Base-by-base conservation (phyloP, 768 basidiomycete species). In the Lepiota brunneoincarnata region DNA sequence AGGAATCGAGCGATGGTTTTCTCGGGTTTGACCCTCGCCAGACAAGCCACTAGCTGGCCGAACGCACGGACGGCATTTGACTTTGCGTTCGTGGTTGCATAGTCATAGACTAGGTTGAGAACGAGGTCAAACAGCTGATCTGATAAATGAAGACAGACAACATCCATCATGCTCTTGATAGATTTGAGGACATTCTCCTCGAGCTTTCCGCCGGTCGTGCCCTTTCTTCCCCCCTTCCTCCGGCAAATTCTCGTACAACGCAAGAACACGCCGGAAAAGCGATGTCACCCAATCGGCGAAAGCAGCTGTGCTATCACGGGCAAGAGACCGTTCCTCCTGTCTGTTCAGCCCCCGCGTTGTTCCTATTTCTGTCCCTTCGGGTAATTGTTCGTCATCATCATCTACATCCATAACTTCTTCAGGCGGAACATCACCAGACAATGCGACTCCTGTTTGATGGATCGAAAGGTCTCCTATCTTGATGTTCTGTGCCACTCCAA, bases 11-110 rank as follows among this genome's bases (percentile, higher is more conserved):
- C 81, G 55, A 96, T 77, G 0, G 86, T 88, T 72, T 86, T 84
- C 57, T 80, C 77, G 11, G 94, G 87, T 54, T 83, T 78, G 11
- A 87, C 86, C 36, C 90, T 81, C 2, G 93, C 89, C 24, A 98
- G 77, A 59, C 89, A 91, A 15, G 87, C 82, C 35, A 98, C 81
- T 10, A 98, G 81, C 58, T 94, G 91, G 1, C 92, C 91, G 59
- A 97, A 89, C 2, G 93, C 90, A 56, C 87, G 79, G 47, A 95
- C 91, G n/a, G 91, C 83, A 67, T 97, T 98, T 38, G 91, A 86
- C 62, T 92, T 91, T 2, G 88, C 87, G 59, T 93, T 93, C 2
- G 89, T 84, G n/a, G 88, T 91, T 0, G 85, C 89, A 64, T 97
- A 96, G 49, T 94, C 85, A 61, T 78, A 88, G 38, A 94, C 85